Evolutionary conservation across 768 basidiomycete genomes (phyloP).

Genomic region (Psilocybe subaeruginosa): DNA sequence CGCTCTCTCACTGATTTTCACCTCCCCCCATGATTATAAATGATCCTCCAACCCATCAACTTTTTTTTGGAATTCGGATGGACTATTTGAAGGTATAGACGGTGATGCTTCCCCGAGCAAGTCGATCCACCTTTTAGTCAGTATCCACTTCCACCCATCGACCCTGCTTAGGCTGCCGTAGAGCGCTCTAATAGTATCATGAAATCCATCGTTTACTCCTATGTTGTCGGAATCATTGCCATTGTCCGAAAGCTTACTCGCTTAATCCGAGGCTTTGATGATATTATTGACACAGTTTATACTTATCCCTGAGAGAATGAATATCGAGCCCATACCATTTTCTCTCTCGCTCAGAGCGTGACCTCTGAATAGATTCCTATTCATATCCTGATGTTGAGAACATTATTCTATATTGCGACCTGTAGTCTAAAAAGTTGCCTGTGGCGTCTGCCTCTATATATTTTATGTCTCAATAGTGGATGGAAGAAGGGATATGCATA

Average conservation of each 20-base stretch:
- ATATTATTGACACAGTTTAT: background rate
- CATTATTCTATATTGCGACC: background rate
- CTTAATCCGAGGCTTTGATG: too few relatives aligned
- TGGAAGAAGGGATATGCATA: constrained; percentile 59
- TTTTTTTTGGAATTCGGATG: too few relatives aligned
- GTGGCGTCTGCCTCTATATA: background rate
- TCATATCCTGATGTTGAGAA: background rate
- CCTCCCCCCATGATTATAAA: too few relatives aligned
- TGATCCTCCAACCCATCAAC: too few relatives aligned
- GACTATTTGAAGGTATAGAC: too few relatives aligned
- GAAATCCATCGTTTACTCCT: background rate
- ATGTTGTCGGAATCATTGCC: background rate
- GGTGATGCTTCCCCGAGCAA: too few relatives aligned
- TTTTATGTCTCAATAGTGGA: constrained; percentile 33
- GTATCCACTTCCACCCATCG: too few relatives aligned
- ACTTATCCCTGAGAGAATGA: background rate
- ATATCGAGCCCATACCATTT: background rate
- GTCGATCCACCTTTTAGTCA: background rate
- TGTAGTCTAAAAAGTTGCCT: background rate
- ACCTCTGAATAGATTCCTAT: too few relatives aligned
- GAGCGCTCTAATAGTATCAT: too few relatives aligned
- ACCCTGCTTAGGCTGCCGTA: too few relatives aligned
- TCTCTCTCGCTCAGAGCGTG: background rate
- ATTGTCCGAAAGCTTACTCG: too few relatives aligned
- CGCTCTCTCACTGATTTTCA: too few relatives aligned